Evolutionary conservation across 768 basidiomycete genomes (phyloP), one percentile per base, ranked within the genome.

Genomic region (Dioszegia aurantiaca): DNA sequence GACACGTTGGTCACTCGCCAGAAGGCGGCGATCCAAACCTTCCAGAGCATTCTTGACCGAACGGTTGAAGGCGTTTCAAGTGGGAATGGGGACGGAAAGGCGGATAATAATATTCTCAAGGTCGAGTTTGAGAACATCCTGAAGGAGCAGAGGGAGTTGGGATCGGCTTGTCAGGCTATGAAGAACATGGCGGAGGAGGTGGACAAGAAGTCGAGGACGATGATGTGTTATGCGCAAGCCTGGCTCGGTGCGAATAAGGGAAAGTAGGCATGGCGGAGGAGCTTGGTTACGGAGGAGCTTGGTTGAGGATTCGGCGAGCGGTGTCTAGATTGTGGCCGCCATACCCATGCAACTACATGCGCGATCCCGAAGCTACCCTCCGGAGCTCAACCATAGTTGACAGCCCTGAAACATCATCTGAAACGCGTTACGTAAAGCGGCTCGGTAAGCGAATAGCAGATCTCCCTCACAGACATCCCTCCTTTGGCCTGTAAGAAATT

Each of bases 401-500:
- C n/a, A n/a, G n/a, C n/a, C n/a, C n/a, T n/a, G n/a, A n/a, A n/a
- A n/a, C n/a, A n/a, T n/a, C n/a, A n/a, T n/a, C n/a, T n/a, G 43
- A 44, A 44, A 44, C 43, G 43, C 23, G 43, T 44, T 44, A 44
- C 43, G 43, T 44, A 19, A 44, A n/a, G n/a, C 19, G 16, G 17
- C 40, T 5, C 19, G 40, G 40, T 8, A 21, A 21, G 10, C 40
- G 40, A 41, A 41, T n/a, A 41, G 19, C 6, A 6, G 14, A 33
- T 6, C 33, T 33, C 14, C n/a, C n/a, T n/a, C n/a, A n/a, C 14
- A 33, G 33, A 6, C 14, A 14, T 6, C 33, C 33, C 6, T 33
- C 33, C 33, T 33, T 33, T 33, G 33, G 33, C 33, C 33, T n/a
- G 14, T 33, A 33, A 33, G 33, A 33, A 33, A 14, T 33, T 33